Conservation (phyloP, 768 basidiomycete species). For the Candolleomyces eurysporus region DNA sequence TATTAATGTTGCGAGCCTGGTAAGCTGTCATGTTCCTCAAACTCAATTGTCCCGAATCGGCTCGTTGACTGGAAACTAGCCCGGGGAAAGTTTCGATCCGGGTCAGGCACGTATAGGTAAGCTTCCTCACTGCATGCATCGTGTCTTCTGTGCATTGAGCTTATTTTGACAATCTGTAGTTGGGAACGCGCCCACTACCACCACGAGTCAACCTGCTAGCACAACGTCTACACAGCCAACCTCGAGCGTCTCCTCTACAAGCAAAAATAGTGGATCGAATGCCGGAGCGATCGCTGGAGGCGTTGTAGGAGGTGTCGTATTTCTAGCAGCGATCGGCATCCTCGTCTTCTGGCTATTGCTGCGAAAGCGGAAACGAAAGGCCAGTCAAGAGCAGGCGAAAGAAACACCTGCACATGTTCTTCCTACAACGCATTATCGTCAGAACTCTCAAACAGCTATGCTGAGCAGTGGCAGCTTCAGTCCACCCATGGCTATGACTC, state of each 20-base stretch:
- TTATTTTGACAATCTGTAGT: no score
- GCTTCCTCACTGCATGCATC: no score
- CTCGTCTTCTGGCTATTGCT: constrained; percentile 38
- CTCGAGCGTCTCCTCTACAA: background rate
- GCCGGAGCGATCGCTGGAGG: constrained; percentile 65
- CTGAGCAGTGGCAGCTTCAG: background rate
- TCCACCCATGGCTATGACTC: background rate
- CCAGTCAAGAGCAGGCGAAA: background rate
- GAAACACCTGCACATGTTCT: background rate
- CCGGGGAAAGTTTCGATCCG: no score
- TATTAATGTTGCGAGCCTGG: constrained; percentile 42
- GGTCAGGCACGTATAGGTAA: no score
- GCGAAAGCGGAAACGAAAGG: constrained; percentile 19
- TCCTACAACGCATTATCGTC: background rate
- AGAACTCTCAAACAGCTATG: background rate
- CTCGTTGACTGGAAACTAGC: no score
- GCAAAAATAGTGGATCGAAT: constrained; percentile 19
- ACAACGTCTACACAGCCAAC: background rate
- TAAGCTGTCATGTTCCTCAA: constrained; percentile 14
- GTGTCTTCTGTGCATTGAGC: no score
- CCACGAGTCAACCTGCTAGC: no score
- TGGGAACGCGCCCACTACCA: no score
- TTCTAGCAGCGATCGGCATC: constrained; percentile 36
- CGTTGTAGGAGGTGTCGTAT: constrained; percentile 51
- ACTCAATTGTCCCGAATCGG: background rate